These are phyloP conservation scores for Saccharomycopsis hybrid DNA, from an alignment of 1,139 yeast species.

Conservation along the genomic window DNA sequence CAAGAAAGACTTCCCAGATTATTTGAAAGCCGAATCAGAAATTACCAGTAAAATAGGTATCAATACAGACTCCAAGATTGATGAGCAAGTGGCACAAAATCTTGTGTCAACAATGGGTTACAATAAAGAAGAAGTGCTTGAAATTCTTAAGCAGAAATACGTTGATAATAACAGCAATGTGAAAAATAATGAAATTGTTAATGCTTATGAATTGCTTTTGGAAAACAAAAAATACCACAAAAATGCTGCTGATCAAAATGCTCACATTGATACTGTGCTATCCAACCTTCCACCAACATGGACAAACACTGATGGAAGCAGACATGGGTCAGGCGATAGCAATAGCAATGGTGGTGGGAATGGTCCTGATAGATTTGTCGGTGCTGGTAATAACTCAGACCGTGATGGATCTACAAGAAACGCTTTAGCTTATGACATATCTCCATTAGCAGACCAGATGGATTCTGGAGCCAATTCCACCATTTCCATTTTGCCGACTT, in stretches of 20 bases:
- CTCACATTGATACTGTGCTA: constrained; percentile 46
- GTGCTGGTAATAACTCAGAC: not conserved
- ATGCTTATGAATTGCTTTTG: constrained; percentile 82
- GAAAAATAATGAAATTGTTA: constrained; percentile 72
- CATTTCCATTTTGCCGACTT: constrained; percentile 88
- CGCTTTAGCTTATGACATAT: constrained; percentile 17
- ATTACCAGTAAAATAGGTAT: constrained; percentile 31
- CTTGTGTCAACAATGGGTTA: constrained; percentile 89
- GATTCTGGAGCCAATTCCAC: constrained; percentile 38
- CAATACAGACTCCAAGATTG: constrained; percentile 44
- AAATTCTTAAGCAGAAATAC: constrained; percentile 53
- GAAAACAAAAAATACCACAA: constrained; percentile 71
- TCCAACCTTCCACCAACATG: constrained; percentile 27
- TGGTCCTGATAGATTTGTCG: not conserved
- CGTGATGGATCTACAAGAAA: not conserved
- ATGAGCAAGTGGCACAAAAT: constrained; percentile 74
- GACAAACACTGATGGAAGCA: constrained; percentile 16
- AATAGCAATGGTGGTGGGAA: not conserved
- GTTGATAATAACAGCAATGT: constrained; percentile 34
- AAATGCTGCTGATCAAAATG: constrained; percentile 34
- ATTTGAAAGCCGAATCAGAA: constrained; percentile 57
- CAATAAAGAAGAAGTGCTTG: constrained; percentile 78
- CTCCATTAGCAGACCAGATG: constrained; percentile 19
- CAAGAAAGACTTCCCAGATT: constrained; percentile 73
- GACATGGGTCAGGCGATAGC: not conserved